Evolutionary conservation across 2,329 filamentous ascomycete genomes (phyloP), one percentile per base, ranked within the genome.

Genomic region (Fusarium euwallaceae): DNA sequence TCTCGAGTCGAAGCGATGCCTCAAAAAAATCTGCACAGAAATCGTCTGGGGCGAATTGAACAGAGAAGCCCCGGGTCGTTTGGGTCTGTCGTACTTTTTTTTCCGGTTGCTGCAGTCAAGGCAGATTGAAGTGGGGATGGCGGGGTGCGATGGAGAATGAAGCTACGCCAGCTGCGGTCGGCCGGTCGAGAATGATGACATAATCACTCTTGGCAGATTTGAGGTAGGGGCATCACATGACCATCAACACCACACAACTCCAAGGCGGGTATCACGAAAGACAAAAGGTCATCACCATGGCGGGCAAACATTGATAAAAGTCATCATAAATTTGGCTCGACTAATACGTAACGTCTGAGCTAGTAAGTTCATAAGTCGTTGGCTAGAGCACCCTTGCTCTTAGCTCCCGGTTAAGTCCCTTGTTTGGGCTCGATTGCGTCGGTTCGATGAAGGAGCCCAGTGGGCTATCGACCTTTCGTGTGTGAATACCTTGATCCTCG

Each of bases 11-110:
- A 71, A 71, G 62, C 53, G 61, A 64, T 65, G 63, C 64, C 63
- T 61, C 71, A 78, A 77, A 78, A 72, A 55, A 67, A 69, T 56
- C 41, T 69, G 64, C 64, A 70, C 58, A 68, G 73, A 73, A 72
- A 64, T 72, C 70, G 61, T 72, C 69, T 62, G 59, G 74, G 73
- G 75, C 78, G 80, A 70, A 76, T 80, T 76, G 78, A 78, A 80
- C 80, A 69, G 71, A 76, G 66, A 77, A 75, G 71, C 71, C 76
- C 53, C 24, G 45, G 45, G 45, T n/a, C 14, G 45, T 51, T 48
- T 64, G 32, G 22, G 51, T 67, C 69, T 67, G 59, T 72, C 43
- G 56, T 65, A 63, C 61, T 56, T 66, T 66, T 66, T 72, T 76
- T 64, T 62, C 48, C 53, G 51, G 70, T 74, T 72, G 70, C 75